These are phyloP conservation scores for Corniculantispora saksenae DNA, from an alignment of 2,329 filamentous ascomycete species.

Conservation along the genomic window DNA sequence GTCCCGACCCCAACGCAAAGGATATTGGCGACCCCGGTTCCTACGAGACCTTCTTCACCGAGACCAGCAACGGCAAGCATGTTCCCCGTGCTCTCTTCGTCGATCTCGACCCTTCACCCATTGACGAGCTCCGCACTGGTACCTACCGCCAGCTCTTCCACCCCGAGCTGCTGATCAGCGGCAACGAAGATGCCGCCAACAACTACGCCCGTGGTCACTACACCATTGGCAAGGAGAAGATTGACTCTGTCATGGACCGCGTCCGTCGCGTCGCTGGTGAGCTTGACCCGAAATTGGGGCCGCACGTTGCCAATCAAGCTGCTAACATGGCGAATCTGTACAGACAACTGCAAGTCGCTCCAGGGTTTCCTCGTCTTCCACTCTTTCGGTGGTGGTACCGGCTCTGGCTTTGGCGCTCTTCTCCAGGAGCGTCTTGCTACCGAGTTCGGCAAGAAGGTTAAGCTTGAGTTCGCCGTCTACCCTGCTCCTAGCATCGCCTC, in stretches of 20 bases:
- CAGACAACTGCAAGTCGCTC: conserved; percentile 72
- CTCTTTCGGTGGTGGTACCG: conserved; percentile 72
- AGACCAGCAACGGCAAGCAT: conserved; percentile 71
- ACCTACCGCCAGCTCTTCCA: conserved; percentile 70
- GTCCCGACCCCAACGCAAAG: conserved; percentile 61
- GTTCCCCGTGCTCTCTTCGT: conserved; percentile 72
- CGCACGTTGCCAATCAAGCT: background rate
- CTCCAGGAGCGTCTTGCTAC: conserved; percentile 72
- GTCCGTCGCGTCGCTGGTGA: conserved; percentile 69
- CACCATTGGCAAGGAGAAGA: conserved; percentile 76
- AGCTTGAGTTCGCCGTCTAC: conserved; percentile 74
- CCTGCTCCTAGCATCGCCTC: conserved; percentile 70
- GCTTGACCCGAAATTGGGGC: conserved; percentile 27
- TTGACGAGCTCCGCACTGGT: conserved; percentile 73
- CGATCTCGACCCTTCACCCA: conserved; percentile 71
- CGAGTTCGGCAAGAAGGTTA: conserved; percentile 76
- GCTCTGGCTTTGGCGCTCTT: conserved; percentile 71
- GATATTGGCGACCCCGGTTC: conserved; percentile 63
- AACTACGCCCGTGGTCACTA: conserved; percentile 78
- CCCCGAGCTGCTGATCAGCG: conserved; percentile 70
- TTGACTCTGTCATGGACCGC: conserved; percentile 68
- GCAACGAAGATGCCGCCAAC: conserved; percentile 77
- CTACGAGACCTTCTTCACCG: conserved; percentile 73
- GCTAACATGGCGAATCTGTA: conserved; percentile 13
- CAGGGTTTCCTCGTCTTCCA: conserved; percentile 76